Percentiles rank a stretch among this genome's conserved stretches.
Evolutionary conservation across 768 basidiomycete genomes (phyloP).

Genomic region (Tricholoma matsutake): DNA sequence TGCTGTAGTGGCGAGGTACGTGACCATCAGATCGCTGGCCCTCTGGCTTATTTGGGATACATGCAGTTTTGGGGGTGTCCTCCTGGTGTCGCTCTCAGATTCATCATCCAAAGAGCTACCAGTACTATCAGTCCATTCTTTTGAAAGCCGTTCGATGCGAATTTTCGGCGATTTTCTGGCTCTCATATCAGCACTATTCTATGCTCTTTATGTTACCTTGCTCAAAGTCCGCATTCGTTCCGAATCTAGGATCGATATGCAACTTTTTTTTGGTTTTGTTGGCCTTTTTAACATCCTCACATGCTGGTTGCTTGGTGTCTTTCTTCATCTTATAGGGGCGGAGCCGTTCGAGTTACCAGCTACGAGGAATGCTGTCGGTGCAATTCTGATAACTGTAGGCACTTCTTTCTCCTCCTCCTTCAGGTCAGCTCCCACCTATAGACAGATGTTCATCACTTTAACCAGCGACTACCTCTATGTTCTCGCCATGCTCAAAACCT

Average conservation of each 20-base stretch:
- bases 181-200: conserved; percentile 71
- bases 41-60: neutral
- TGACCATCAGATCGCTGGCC: neutral
- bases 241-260: conserved; percentile 81
- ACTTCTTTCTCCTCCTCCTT: neutral
- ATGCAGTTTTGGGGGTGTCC: conserved; percentile 73
- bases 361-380: conserved; percentile 30
- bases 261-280: conserved; percentile 85
- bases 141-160: conserved; percentile 30
- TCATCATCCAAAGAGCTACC: conserved; percentile 27
- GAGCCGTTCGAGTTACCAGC: conserved; percentile 66
- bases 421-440: neutral
- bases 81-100: conserved; percentile 89
- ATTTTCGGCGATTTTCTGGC: conserved; percentile 81
- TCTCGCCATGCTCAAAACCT: conserved; percentile 94
- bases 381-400: conserved; percentile 40
- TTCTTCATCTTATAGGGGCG: conserved; percentile 62
- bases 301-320: conserved; percentile 65
- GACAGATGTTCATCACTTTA: conserved; percentile 78
- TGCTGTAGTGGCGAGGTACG: conserved; percentile 79
- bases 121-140: conserved; percentile 7
- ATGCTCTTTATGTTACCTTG: conserved; percentile 76
- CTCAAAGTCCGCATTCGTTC: conserved; percentile 75
- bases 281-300: conserved; percentile 72
- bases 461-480: conserved; percentile 86